These are phyloP conservation scores for Rhizomucor miehei DNA, from an alignment of 371 early-diverging fungal species.

Conservation along the genomic window DNA sequence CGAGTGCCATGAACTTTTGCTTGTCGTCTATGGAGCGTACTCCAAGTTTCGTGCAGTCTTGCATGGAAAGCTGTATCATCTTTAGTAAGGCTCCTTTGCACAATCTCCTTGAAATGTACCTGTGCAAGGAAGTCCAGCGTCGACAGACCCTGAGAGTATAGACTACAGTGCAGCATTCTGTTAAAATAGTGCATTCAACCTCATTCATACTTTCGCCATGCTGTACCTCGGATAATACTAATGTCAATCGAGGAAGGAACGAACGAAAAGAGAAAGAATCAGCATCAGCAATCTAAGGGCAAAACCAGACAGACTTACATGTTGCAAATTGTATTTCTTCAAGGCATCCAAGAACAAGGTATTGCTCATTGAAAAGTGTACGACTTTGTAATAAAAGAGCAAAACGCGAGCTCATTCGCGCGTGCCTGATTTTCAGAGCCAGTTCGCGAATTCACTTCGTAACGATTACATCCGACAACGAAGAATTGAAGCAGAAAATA, in stretches of 20 bases:
- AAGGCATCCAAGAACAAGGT: conserved; percentile 17
- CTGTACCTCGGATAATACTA: conserved; percentile 23
- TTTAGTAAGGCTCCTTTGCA: background rate
- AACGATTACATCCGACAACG: too few species aligned
- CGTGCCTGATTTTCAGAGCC: background rate
- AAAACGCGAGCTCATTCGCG: too few species aligned
- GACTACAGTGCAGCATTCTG: conserved; percentile 2
- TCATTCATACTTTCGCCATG: background rate
- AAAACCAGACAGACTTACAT: conserved; percentile 6
- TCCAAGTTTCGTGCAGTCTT: conserved; percentile 26
- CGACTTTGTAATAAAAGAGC: too few species aligned
- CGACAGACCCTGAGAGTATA: conserved; percentile 16
- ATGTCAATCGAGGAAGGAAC: background rate
- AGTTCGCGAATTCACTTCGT: too few species aligned
- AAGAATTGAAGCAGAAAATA: too few species aligned
- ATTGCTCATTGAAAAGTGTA: conserved; percentile 10
- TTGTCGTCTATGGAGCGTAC: conserved; percentile 30
- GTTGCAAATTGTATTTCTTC: conserved; percentile 19
- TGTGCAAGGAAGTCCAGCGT: conserved; percentile 15
- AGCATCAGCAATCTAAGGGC: background rate
- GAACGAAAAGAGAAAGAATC: background rate
- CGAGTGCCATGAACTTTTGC: conserved; percentile 23
- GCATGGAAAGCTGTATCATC: conserved; percentile 17
- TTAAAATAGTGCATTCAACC: background rate
- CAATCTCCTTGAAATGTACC: conserved; percentile 2